A percentile compares a stretch with the other conserved stretches of the same genome.
Evolutionary conservation across 805 yeast species (phyloP).

Genomic region (Metschnikowia hibisci): DNA sequence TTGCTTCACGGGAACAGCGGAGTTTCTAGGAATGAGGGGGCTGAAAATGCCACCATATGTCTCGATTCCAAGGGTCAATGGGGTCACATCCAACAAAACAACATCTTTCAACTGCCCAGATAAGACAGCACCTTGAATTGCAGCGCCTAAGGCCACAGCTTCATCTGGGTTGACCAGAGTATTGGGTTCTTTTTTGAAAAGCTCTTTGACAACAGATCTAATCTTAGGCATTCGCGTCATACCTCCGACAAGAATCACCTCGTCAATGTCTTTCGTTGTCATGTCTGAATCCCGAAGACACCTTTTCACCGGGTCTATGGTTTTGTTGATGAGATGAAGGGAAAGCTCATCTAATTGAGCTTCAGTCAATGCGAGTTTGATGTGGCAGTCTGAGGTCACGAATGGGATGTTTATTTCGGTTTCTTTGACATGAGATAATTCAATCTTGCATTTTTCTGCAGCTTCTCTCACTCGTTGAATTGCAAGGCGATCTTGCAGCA

Average conservation of each 20-base stretch:
- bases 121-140: slow-evolving; percentile 28
- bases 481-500: slow-evolving; percentile 49
- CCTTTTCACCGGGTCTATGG: slow-evolving; percentile 68
- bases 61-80: slow-evolving; percentile 56
- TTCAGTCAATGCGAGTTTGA: slow-evolving; percentile 57
- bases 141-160: slow-evolving; percentile 30
- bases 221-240: slow-evolving; percentile 89
- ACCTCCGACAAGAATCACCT: slow-evolving; percentile 78
- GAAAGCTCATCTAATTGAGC: slow-evolving; percentile 66
- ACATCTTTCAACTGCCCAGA: slow-evolving; percentile 27
- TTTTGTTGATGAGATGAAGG: slow-evolving; percentile 59
- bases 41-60: slow-evolving; percentile 83
- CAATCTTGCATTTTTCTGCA: slow-evolving; percentile 74
- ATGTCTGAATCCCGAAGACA: slow-evolving; percentile 74
- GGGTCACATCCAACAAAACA: slow-evolving; percentile 27
- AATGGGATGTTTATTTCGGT: slow-evolving; percentile 70
- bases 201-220: slow-evolving; percentile 52
- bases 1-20: slow-evolving; percentile 72
- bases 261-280: slow-evolving; percentile 62
- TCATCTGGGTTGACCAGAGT: slow-evolving; percentile 76
- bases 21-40: slow-evolving; percentile 72
- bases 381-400: slow-evolving; percentile 57
- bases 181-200: slow-evolving; percentile 64
- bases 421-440: slow-evolving; percentile 59
- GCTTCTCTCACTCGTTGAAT: slow-evolving; percentile 78